A percentile compares a stretch with the other conserved stretches of the same genome.
Evolutionary conservation across 805 yeast genomes (phyloP).

Genomic region (Ogataea ganodermae): DNA sequence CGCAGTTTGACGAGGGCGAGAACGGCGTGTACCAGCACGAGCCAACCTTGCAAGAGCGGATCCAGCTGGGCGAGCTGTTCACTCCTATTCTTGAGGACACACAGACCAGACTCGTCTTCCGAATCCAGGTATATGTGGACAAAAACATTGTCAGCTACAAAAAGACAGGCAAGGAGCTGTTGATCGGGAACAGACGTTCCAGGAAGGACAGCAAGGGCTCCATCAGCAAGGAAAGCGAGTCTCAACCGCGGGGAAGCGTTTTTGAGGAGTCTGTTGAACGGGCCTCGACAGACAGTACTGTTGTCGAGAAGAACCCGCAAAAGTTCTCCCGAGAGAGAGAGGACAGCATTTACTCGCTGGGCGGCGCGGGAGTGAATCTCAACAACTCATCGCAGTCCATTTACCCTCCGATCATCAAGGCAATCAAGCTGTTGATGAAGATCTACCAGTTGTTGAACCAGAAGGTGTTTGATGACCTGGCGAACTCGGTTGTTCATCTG

Average conservation of each 20-base stretch:
- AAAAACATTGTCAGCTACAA: conserved; percentile 64
- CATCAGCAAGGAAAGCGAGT: background rate
- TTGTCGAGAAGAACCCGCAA: background rate
- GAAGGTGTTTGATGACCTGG: conserved; percentile 81
- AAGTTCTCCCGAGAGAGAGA: conserved; percentile 11
- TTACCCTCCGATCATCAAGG: conserved; percentile 72
- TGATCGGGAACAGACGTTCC: conserved; percentile 47
- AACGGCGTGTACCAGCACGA: conserved; percentile 25
- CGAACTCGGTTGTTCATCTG: conserved; percentile 82
- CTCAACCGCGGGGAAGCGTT: conserved; percentile 16
- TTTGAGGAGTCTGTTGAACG: conserved; percentile 1
- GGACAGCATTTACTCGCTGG: conserved; percentile 18
- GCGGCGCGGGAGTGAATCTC: conserved; percentile 7
- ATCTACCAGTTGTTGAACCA: conserved; percentile 80
- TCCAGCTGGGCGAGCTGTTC: conserved; percentile 51
- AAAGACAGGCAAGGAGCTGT: conserved; percentile 69
- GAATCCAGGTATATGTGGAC: conserved; percentile 74
- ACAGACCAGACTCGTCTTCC: conserved; percentile 77
- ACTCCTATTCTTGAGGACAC: conserved; percentile 73
- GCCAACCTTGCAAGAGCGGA: conserved; percentile 16
- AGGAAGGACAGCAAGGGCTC: conserved; percentile 7
- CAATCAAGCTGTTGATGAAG: conserved; percentile 69
- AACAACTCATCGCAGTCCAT: conserved; percentile 19
- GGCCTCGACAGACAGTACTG: conserved; percentile 2
- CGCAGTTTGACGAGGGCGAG: conserved; percentile 17